phyloP scores from a whole-genome alignment of 169 alveolate genomes.

The Eimeria mitis region DNA sequence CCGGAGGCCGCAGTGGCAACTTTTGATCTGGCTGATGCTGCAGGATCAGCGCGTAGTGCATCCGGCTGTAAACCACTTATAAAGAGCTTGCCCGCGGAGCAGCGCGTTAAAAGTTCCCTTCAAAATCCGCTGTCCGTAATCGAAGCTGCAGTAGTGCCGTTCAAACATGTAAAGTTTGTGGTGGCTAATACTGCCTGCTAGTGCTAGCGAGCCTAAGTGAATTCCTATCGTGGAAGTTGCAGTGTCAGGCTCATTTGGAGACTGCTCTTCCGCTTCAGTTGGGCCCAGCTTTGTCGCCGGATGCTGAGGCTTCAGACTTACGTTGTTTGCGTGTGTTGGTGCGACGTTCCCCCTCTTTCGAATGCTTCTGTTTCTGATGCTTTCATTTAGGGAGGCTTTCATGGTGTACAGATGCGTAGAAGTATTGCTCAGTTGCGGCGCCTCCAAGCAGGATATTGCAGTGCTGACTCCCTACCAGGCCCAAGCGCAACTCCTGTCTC shows the following conservation, averaged over 20 bases:
- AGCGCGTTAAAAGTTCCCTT: constrained; percentile 59
- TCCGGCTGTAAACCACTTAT: not conserved
- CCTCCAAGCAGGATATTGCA: constrained; percentile 23
- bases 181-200: not conserved
- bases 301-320: not conserved
- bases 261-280: not conserved
- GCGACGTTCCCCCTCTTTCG: not conserved
- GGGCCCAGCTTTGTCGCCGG: not conserved
- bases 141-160: not conserved
- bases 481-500: constrained; percentile 66
- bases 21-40: not conserved
- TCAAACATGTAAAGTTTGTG: not conserved
- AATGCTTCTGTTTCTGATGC: not conserved
- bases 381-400: constrained; percentile 55
- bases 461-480: constrained; percentile 70
- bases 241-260: not conserved
- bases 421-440: constrained; percentile 51
- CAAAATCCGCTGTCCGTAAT: constrained; percentile 64
- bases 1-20: constrained; percentile 19
- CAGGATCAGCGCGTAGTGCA: not conserved
- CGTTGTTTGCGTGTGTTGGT: not conserved
- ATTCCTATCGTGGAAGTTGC: not conserved
- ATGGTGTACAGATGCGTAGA: constrained; percentile 64
- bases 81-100: constrained; percentile 64
- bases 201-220: not conserved